Percentiles rank a stretch among this genome's conserved stretches.
phyloP scores from a whole-genome alignment of 305 asterid genomes.

The Nicotiana rustica region DNA sequence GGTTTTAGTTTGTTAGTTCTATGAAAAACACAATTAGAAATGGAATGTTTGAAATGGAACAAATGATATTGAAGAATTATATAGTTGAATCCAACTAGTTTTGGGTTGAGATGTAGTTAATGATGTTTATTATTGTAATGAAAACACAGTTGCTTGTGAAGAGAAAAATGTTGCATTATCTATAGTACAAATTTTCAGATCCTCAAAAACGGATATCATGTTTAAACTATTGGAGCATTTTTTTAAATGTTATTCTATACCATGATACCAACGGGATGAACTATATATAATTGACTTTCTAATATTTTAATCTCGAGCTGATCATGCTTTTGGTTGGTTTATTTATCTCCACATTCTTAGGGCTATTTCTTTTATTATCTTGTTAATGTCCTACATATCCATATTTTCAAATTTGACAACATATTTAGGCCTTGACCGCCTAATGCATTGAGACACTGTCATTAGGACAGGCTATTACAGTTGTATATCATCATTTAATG shows the following conservation, averaged over 20 bases:
- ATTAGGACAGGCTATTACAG: neutral
- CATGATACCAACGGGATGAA: neutral
- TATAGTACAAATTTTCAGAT: neutral
- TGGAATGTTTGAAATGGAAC: neutral
- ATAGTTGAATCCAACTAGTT: neutral
- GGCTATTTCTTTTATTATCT: neutral
- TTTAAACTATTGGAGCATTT: neutral
- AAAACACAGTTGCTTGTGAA: neutral
- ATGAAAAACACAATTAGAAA: neutral
- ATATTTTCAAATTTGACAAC: neutral
- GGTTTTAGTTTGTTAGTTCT: neutral
- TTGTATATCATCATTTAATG: neutral
- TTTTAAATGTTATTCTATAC: neutral
- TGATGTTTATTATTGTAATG: neutral
- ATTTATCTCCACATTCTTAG: neutral
- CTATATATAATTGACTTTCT: neutral
- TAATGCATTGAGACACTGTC: neutral
- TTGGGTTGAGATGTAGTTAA: neutral
- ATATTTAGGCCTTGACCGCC: neutral
- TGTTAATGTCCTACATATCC: neutral
- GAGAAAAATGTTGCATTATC: constrained; percentile 3
- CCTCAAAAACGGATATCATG: neutral
- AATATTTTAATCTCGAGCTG: neutral
- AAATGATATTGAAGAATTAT: neutral
- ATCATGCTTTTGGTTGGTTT: neutral